Percentiles rank a stretch among this genome's conserved stretches.
Conservation (phyloP, 805 yeast genomes). For the Millerozyma acaciae region DNA sequence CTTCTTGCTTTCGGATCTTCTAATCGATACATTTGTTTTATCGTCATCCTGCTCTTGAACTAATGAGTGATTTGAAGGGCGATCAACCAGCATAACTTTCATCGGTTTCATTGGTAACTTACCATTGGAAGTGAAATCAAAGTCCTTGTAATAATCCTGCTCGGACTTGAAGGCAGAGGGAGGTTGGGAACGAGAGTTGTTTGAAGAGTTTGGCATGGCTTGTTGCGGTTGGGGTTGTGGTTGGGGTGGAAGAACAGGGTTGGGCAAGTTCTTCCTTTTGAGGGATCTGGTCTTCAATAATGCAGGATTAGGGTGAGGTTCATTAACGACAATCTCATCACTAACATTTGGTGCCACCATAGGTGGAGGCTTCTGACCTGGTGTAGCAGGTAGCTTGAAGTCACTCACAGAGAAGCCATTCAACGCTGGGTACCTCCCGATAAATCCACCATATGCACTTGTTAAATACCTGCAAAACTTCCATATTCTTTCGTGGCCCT, state of each 20-base stretch:
- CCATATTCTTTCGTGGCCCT: slow-evolving; percentile 33
- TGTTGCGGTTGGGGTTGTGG: slow-evolving; percentile 12
- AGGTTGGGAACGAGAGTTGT: not conserved
- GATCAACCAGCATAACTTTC: slow-evolving; percentile 33
- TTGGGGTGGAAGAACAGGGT: slow-evolving; percentile 16
- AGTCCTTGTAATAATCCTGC: slow-evolving; percentile 24
- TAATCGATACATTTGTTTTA: not conserved
- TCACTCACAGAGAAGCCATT: slow-evolving; percentile 31
- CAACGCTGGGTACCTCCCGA: slow-evolving; percentile 35
- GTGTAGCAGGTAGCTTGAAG: slow-evolving; percentile 29
- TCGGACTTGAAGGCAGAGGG: slow-evolving; percentile 6
- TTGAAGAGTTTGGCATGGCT: not conserved
- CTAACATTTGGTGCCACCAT: no score
- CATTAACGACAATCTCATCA: slow-evolving; percentile 11
- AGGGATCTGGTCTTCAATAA: slow-evolving; percentile 19
- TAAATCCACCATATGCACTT: slow-evolving; percentile 28
- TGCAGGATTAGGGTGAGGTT: slow-evolving; percentile 20
- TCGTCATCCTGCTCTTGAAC: slow-evolving; percentile 1
- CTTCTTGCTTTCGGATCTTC: no score
- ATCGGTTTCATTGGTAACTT: slow-evolving; percentile 40
- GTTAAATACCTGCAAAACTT: slow-evolving; percentile 33
- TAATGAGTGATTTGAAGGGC: slow-evolving; percentile 7
- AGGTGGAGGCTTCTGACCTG: no score
- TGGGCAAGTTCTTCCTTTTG: slow-evolving; percentile 20
- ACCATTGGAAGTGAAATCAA: slow-evolving; percentile 43